Conservation (phyloP, 768 basidiomycete genomes). For the Tulasnella sp. region DNA sequence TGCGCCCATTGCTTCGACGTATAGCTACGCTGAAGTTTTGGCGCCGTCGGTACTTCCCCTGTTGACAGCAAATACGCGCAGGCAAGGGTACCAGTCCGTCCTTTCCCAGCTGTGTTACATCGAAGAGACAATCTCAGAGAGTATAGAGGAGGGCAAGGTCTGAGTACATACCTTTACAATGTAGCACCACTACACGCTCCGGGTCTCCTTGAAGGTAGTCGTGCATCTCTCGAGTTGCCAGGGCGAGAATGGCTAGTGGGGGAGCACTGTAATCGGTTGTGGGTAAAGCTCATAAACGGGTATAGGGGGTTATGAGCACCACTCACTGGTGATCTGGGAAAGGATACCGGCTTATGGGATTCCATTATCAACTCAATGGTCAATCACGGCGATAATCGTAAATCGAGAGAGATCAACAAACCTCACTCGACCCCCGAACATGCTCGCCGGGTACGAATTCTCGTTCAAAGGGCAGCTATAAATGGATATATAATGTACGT, state of each 20-base stretch:
- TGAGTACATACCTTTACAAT: slow-evolving; percentile 59
- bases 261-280: slow-evolving; percentile 41
- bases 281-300: not conserved
- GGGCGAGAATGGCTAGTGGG: slow-evolving; percentile 58
- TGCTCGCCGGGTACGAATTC: slow-evolving; percentile 58
- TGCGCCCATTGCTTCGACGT: slow-evolving; percentile 38
- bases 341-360: slow-evolving; percentile 46
- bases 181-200: slow-evolving; percentile 64
- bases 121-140: not conserved
- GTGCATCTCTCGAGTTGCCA: slow-evolving; percentile 61
- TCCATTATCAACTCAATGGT: not conserved
- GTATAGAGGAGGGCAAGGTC: not conserved
- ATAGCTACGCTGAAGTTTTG: slow-evolving; percentile 37
- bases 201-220: slow-evolving; percentile 54
- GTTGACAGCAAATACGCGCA: slow-evolving; percentile 67
- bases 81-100: slow-evolving; percentile 74
- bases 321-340: slow-evolving; percentile 85
- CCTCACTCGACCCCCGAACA: slow-evolving; percentile 60
- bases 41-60: slow-evolving; percentile 36
- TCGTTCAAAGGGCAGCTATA: slow-evolving; percentile 56
- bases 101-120: slow-evolving; percentile 70
- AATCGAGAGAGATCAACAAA: not conserved
- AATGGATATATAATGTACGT: not conserved
- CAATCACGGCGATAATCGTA: not conserved
- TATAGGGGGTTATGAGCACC: not conserved